Conservation (phyloP, 805 yeast genomes). For the Schwanniomyces pseudopolymorphus region DNA sequence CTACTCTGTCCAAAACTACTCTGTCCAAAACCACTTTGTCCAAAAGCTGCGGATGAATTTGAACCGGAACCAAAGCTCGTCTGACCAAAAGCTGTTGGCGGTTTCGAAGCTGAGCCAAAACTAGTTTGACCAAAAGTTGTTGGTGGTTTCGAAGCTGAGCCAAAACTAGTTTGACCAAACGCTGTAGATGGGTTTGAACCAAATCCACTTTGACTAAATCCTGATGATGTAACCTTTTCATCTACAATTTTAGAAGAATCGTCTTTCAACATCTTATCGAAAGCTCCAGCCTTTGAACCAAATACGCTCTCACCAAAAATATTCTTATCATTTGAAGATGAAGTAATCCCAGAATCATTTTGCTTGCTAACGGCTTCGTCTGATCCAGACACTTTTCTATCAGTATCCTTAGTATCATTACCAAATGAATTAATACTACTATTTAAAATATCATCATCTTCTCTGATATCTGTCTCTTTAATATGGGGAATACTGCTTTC, state of each 20-base stretch:
- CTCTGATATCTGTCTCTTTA: not conserved
- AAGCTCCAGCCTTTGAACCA: not conserved
- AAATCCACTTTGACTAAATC: slow-evolving; percentile 1
- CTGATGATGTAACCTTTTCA: no score
- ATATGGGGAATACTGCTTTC: no score
- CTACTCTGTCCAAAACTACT: not conserved
- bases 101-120: slow-evolving; percentile 4
- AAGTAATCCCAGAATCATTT: no score
- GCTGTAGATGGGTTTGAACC: not conserved
- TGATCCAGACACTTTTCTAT: not conserved
- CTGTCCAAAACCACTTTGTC: slow-evolving; percentile 6
- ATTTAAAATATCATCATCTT: not conserved
- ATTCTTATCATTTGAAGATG: no score
- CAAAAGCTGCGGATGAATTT: not conserved
- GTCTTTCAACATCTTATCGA: not conserved
- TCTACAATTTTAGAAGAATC: not conserved
- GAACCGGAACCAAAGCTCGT: not conserved
- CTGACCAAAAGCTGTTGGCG: no score
- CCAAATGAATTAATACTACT: not conserved
- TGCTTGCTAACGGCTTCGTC: no score
- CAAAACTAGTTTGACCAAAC: slow-evolving; percentile 5
- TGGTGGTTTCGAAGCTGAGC: not conserved
- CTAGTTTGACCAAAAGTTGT: slow-evolving; percentile 1
- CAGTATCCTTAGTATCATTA: not conserved
- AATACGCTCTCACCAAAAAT: not conserved